phyloP scores from a whole-genome alignment of 31 red algal species.

The Bonnemaisonia californica region DNA sequence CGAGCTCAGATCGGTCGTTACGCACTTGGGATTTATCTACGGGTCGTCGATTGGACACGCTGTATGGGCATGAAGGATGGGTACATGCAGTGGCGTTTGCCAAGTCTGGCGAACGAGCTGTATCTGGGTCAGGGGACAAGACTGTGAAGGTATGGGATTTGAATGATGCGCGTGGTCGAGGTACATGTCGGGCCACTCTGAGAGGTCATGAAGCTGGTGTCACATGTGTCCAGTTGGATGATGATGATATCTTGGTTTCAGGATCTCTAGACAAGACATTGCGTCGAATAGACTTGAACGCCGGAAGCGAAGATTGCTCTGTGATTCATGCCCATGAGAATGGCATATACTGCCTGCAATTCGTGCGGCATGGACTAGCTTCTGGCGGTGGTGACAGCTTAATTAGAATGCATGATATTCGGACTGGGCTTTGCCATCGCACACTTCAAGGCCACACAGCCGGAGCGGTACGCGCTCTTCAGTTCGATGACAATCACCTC shows the following conservation, averaged over 20 bases:
- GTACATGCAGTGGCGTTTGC: constrained; percentile 84
- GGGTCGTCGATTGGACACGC: constrained; percentile 66
- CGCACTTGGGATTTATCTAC: constrained; percentile 71
- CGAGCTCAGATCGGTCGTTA: constrained; percentile 73
- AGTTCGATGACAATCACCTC: constrained; percentile 76
- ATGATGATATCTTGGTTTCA: constrained; percentile 66
- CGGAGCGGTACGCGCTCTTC: constrained; percentile 70
- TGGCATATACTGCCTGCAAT: constrained; percentile 81
- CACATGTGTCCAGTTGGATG: constrained; percentile 78
- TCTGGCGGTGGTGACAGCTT: constrained; percentile 76
- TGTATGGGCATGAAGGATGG: constrained; percentile 81
- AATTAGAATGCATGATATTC: constrained; percentile 84
- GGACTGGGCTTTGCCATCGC: constrained; percentile 84
- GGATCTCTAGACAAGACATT: constrained; percentile 75
- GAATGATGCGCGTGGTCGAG: constrained; percentile 69
- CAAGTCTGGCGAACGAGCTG: constrained; percentile 47
- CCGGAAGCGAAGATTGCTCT: constrained; percentile 36
- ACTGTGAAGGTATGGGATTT: constrained; percentile 88
- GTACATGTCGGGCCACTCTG: constrained; percentile 65
- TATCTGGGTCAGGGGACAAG: constrained; percentile 82
- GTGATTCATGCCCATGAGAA: constrained; percentile 72
- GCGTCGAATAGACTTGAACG: constrained; percentile 61
- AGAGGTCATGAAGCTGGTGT: constrained; percentile 71
- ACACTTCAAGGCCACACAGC: constrained; percentile 65
- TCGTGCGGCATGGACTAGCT: constrained; percentile 80